Evolutionary conservation across 495 filamentous ascomycete species (phyloP).

Genomic region (Astrothelium subdiscretum): DNA sequence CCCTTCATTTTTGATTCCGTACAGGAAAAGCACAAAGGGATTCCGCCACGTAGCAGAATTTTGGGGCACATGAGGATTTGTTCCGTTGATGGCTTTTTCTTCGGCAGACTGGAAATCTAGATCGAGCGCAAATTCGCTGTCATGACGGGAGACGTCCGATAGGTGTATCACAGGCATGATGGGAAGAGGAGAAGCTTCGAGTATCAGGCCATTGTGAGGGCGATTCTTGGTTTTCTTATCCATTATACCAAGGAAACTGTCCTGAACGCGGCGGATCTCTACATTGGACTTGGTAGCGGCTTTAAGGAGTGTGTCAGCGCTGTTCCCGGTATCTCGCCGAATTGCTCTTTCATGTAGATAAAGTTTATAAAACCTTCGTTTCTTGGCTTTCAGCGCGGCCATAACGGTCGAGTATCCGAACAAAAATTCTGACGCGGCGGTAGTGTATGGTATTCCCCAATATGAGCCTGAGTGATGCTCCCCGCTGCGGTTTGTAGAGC

Average conservation of each 20-base stretch:
- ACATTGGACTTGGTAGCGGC: constrained; percentile 49
- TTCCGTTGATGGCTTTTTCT: constrained; percentile 60
- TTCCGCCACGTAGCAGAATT: constrained; percentile 37
- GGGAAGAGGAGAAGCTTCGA: constrained; percentile 78
- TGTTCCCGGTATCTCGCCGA: constrained; percentile 18
- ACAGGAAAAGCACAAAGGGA: constrained; percentile 69
- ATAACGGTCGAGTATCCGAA: constrained; percentile 76
- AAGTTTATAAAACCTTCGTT: constrained; percentile 69
- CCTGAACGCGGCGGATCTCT: constrained; percentile 37
- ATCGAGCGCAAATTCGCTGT: constrained; percentile 30
- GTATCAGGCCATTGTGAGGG: constrained; percentile 82
- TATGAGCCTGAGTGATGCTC: background rate
- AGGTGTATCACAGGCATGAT: constrained; percentile 56
- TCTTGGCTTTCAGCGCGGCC: constrained; percentile 57
- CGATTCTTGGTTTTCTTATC: constrained; percentile 74
- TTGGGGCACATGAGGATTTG: constrained; percentile 28
- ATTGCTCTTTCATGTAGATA: constrained; percentile 54
- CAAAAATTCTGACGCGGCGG: constrained; percentile 79
- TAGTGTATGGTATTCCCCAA: constrained; percentile 56
- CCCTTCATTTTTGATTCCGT: constrained; percentile 73
- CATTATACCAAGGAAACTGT: constrained; percentile 50
- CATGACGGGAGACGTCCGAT: constrained; percentile 28
- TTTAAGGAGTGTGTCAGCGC: constrained; percentile 39
- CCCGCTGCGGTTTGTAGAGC: background rate
- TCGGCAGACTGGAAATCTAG: constrained; percentile 60